Evolutionary conservation across 1,139 yeast species (phyloP).

Genomic region (Candida pseudocylindracea): DNA sequence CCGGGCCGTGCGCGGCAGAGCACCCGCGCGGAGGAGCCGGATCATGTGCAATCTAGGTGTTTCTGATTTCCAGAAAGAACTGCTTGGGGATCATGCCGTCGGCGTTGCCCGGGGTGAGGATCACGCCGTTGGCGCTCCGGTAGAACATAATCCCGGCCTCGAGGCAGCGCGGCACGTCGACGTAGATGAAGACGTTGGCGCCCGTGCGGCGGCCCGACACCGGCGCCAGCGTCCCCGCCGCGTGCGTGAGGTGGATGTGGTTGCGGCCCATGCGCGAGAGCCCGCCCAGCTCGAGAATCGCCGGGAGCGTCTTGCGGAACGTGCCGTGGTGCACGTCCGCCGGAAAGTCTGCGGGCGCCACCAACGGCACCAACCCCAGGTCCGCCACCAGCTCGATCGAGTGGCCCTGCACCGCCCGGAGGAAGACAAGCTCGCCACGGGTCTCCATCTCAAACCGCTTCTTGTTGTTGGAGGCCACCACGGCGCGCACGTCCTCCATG

Average conservation of each 20-base stretch:
- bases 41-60: no score
- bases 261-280: conserved; percentile 50
- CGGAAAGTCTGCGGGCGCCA: conserved; percentile 7
- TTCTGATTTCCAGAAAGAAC: not conserved
- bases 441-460: conserved; percentile 30
- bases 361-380: conserved; percentile 17
- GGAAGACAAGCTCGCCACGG: conserved; percentile 9
- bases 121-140: conserved; percentile 52
- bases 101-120: conserved; percentile 37
- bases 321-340: conserved; percentile 61
- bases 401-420: conserved; percentile 92
- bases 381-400: conserved; percentile 27
- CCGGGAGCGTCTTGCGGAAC: conserved; percentile 19
- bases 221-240: conserved; percentile 9
- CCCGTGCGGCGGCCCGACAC: conserved; percentile 48
- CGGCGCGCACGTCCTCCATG: conserved; percentile 28
- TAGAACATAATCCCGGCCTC: conserved; percentile 28
- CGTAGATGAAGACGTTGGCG: conserved; percentile 36
- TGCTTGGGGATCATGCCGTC: not conserved
- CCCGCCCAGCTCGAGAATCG: conserved; percentile 32
- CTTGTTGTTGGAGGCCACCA: conserved; percentile 49
- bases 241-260: conserved; percentile 52
- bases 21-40: no score
- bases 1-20: no score
- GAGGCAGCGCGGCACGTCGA: conserved; percentile 28